A percentile compares a stretch with the other conserved stretches of the same genome.
Conservation (phyloP, 495 filamentous ascomycete genomes). For the Acidiella bohemica region DNA sequence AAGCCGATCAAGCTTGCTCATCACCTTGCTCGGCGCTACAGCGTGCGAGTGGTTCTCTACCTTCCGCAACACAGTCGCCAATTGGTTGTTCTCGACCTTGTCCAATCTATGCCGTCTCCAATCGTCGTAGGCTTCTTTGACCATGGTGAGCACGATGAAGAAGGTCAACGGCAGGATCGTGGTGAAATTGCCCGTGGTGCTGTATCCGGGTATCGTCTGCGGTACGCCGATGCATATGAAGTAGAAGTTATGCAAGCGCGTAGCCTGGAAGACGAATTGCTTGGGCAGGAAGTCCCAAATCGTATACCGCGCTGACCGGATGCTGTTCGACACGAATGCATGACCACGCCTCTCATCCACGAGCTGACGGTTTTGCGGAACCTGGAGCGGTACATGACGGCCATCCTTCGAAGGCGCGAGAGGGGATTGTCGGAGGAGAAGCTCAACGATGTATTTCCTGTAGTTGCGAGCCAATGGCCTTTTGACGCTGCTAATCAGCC, state of each 20-base stretch:
- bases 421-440: conserved; percentile 44
- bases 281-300: conserved; percentile 81
- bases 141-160: conserved; percentile 82
- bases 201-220: conserved; percentile 79
- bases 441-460: conserved; percentile 32
- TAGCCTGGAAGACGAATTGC: conserved; percentile 80
- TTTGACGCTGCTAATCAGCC: conserved; percentile 5
- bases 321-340: conserved; percentile 62
- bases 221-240: conserved; percentile 79
- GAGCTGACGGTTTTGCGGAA: conserved; percentile 39
- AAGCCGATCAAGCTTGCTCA: neutral
- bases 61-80: conserved; percentile 44
- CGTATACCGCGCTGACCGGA: conserved; percentile 78
- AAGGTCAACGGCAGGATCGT: conserved; percentile 76
- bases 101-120: conserved; percentile 72
- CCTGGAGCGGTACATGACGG: conserved; percentile 56
- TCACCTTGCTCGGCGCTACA: neutral
- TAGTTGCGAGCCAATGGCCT: conserved; percentile 3
- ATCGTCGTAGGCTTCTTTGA: conserved; percentile 89
- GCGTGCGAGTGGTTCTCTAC: conserved; percentile 11
- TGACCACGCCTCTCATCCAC: conserved; percentile 70
- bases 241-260: conserved; percentile 71
- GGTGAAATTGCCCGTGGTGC: conserved; percentile 80
- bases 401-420: conserved; percentile 48
- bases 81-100: conserved; percentile 71